Conservation (phyloP, 805 yeast species). For the Saccharomyces eubayanus region DNA sequence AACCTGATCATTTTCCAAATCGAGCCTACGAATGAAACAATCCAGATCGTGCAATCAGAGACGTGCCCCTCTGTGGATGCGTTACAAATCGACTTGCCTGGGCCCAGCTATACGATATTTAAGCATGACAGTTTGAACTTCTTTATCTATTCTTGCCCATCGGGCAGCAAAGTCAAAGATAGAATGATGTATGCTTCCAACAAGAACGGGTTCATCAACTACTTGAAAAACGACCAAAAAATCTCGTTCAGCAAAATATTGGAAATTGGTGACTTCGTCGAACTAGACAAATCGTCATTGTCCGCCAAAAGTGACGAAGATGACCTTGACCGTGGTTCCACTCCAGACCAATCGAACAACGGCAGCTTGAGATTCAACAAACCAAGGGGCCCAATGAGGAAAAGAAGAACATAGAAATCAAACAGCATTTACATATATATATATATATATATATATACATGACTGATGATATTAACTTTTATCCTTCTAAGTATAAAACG, state of each 20-base stretch:
- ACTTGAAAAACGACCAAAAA: slow-evolving; percentile 35
- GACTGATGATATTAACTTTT: not conserved
- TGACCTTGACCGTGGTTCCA: slow-evolving; percentile 29
- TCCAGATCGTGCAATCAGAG: slow-evolving; percentile 31
- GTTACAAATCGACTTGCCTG: slow-evolving; percentile 28
- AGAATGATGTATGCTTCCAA: slow-evolving; percentile 90
- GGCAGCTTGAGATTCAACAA: slow-evolving; percentile 36
- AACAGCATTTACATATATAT: not conserved
- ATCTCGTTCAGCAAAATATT: slow-evolving; percentile 40
- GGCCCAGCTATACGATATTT: slow-evolving; percentile 54
- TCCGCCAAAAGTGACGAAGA: slow-evolving; percentile 9
- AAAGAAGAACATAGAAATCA: slow-evolving; percentile 19
- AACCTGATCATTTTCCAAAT: slow-evolving; percentile 44
- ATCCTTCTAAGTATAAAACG: not conserved
- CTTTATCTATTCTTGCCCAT: slow-evolving; percentile 83
- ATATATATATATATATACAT: not conserved
- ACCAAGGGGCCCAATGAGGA: slow-evolving; percentile 67
- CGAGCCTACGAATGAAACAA: slow-evolving; percentile 41
- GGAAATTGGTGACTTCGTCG: slow-evolving; percentile 69
- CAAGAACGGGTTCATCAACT: slow-evolving; percentile 49
- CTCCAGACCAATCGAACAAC: slow-evolving; percentile 4
- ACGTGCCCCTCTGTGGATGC: slow-evolving; percentile 24
- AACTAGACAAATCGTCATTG: slow-evolving; percentile 43
- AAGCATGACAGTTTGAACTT: slow-evolving; percentile 36
- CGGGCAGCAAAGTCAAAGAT: slow-evolving; percentile 80